These are phyloP conservation scores for Phellopilus nigrolimitatus DNA, from an alignment of 1,284 basidiomycete genomes.

Conservation along the genomic window DNA sequence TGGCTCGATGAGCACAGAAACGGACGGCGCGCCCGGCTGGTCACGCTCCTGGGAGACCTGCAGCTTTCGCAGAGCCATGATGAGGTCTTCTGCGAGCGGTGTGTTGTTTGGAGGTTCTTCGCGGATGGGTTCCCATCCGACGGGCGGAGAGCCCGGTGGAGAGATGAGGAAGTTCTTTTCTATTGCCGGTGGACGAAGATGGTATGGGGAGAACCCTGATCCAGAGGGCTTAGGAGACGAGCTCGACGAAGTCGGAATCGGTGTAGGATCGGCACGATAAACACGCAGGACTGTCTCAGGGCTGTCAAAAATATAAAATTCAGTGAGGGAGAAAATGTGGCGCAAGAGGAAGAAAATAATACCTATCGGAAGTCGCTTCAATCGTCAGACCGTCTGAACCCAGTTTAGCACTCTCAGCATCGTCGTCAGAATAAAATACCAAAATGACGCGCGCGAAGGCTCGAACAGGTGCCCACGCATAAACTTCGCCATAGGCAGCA, in stretches of 20 bases:
- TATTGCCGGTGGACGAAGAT: conserved; percentile 72
- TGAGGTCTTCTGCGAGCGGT: conserved; percentile 88
- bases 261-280: conserved; percentile 74
- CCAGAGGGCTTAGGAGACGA: conserved; percentile 40
- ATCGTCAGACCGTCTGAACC: conserved; percentile 58
- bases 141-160: conserved; percentile 95
- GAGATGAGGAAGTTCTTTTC: conserved; percentile 97
- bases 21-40: conserved; percentile 28
- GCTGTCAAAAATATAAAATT: conserved; percentile 29
- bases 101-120: conserved; percentile 90
- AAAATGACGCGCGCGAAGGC: conserved; percentile 77
- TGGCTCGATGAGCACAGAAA: conserved; percentile 60
- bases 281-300: conserved; percentile 62
- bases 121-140: conserved; percentile 90
- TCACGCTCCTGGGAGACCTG: conserved; percentile 42
- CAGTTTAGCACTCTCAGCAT: conserved; percentile 62
- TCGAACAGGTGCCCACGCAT: conserved; percentile 84
- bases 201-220: conserved; percentile 33
- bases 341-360: conserved; percentile 26
- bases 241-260: conserved; percentile 27
- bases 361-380: conserved; percentile 48
- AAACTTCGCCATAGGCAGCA: conserved; percentile 66
- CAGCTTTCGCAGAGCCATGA: conserved; percentile 65
- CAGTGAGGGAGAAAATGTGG: conserved; percentile 16
- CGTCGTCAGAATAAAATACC: conserved; percentile 64